Evolutionary conservation across 345 rosid species (phyloP).

Genomic region (Reutealis trisperma): DNA sequence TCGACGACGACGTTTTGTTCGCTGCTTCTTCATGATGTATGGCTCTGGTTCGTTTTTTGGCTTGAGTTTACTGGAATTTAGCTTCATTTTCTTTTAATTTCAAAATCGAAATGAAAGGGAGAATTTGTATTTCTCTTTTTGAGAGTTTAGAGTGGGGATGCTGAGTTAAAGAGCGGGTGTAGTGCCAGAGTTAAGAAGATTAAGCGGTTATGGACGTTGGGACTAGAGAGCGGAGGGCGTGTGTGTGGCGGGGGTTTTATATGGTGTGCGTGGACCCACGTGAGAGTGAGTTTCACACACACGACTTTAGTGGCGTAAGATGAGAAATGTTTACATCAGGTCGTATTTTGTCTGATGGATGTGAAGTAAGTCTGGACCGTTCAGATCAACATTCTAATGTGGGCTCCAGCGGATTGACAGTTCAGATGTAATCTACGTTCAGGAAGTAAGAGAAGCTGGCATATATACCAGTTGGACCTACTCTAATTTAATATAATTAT

Average conservation of each 20-base stretch:
- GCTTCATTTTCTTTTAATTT: slow-evolving; percentile 21
- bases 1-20: slow-evolving; percentile 18
- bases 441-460: too few species aligned
- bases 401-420: too few species aligned
- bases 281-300: background rate
- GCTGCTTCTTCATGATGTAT: slow-evolving; percentile 21
- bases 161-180: background rate
- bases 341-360: too few species aligned
- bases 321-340: background rate
- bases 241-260: background rate
- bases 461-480: too few species aligned
- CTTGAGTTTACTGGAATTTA: slow-evolving; percentile 7
- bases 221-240: slow-evolving; percentile 1
- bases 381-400: too few species aligned
- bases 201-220: slow-evolving; percentile 20
- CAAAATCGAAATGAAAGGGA: slow-evolving; percentile 7
- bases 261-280: slow-evolving; percentile 9
- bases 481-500: too few species aligned
- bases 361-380: too few species aligned
- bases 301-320: background rate
- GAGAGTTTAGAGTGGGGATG: background rate
- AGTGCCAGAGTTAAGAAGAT: background rate
- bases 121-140: background rate
- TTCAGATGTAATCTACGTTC: too few species aligned
- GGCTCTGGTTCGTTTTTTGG: slow-evolving; percentile 5